Evolutionary conservation across 371 early-diverging fungal genomes (phyloP), one percentile per base, ranked within the genome.

Genomic region (Smittium mucronatum): DNA sequence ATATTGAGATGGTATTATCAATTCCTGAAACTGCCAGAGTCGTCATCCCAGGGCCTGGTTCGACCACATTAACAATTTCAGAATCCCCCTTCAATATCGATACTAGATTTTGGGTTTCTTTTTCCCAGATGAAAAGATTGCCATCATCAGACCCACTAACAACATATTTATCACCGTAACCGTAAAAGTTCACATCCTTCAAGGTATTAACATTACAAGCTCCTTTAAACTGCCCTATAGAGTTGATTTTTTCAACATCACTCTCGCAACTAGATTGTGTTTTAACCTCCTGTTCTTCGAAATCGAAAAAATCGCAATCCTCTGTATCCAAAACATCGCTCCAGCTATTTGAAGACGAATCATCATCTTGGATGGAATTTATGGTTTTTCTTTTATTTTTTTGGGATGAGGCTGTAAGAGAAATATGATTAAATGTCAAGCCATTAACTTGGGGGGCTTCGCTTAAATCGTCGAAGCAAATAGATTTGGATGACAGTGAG

Each of bases 91-190:
- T 75, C 34, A 90, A 68, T 58, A 89, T 80, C 67, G 89, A 86
- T 1, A 89, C 75, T 15, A 91, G 73, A 30, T 79, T 77, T 69
- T 81, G 78, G 0, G 87, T 82, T 60, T 75, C 71, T 72, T 87
- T 87, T 71, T 88, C 84, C 92, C 92, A 93, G 64, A 92, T 75
- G 72, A 86, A 89, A 5, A 87, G 70, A 31, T 82, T 79, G 1
- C 92, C 90, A 71, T 89, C 91, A 70, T 93, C 93, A 0, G 87
- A 87, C 0, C 93, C 93, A 1, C 88, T 88, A 36, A 87, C 83
- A 34, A 93, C 76, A 68, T 87, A 91, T 68, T 84, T 84, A 69
- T 86, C 87, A 47, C 84, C 74, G 0, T 79, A 78, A 0, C 90
- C 89, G 72, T 84, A 85, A 75, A 90, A 91, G 70, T 85, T 87